Evolutionary conservation across 1,284 basidiomycete species (phyloP), one percentile per base, ranked within the genome.

Genomic region (Heliocybe sulcata): DNA sequence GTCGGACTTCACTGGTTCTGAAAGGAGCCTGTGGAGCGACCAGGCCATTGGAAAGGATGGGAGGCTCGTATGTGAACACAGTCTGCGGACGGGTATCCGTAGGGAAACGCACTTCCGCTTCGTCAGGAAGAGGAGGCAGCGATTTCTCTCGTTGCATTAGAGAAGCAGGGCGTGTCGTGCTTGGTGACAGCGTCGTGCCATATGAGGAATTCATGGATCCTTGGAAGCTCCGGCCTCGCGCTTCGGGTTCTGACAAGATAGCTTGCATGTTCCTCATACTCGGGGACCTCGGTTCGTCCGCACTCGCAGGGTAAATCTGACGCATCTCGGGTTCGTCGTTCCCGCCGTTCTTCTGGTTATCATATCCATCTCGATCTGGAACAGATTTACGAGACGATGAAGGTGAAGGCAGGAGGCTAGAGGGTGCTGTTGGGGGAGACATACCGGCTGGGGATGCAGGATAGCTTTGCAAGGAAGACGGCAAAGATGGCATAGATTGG

Each of bases 361-460:
- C 79, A 49, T 63, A 60, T 19, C 66, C 70, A 60, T 83, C 81
- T 65, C 79, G 72, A 65, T 82, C 82, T 60, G 70, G 74, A 57
- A 73, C 80, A 62, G 79, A 77, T 53, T 77, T 79, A 57, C 82
- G 82, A 57, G 81, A 85, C 59, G 85, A 87, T 55, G 81, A 80
- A 45, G 87, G 87, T 56, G 86, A 88, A 42, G 87, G 86, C 54
- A 87, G 69, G 56, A 82, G 68, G 67, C 83, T 89, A 60, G 87
- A 86, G 26, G 85, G 81, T 60, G 85, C 83, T 49, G 86, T 86
- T 55, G 83, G 77, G 56, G 86, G 81, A 53, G 85, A 85, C 68
- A 85, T 76, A 67, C 81, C 82, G 62, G 77, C 69, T 53, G 75
- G 72, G 45, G 77, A 77, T 55, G 77, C 65, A 22, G 72, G 71